phyloP scores from a whole-genome alignment of 202 grass and related monocot genomes.

The Schoenoplectus triqueter region DNA sequence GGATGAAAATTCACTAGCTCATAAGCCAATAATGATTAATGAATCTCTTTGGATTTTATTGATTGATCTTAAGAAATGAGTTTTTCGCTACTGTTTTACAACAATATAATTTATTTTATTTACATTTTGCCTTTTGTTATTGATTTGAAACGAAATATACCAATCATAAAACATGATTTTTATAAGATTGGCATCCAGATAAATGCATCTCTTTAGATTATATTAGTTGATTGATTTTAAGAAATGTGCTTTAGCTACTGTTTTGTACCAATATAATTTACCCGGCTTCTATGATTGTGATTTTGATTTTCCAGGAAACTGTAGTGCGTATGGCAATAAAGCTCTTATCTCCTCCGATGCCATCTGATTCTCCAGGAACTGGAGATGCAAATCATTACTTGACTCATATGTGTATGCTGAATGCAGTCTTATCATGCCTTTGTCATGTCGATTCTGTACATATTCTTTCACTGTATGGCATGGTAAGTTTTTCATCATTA shows the following conservation, averaged over 20 bases:
- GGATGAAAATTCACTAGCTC: not conserved
- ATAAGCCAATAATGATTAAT: conserved; percentile 2
- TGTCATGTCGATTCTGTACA: conserved; percentile 76
- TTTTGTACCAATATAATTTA: conserved; percentile 37
- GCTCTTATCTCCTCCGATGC: conserved; percentile 62
- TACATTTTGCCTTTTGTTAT: conserved; percentile 3
- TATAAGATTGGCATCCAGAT: conserved; percentile 4
- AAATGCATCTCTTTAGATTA: not conserved
- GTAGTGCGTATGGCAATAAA: conserved; percentile 74
- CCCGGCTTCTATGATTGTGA: conserved; percentile 17
- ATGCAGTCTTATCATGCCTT: conserved; percentile 75
- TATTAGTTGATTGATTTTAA: conserved; percentile 34
- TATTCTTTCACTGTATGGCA: conserved; percentile 91
- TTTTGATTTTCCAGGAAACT: conserved; percentile 67
- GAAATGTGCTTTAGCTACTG: conserved; percentile 20
- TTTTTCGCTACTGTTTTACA: conserved; percentile 33
- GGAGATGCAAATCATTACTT: conserved; percentile 67
- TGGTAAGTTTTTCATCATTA: conserved; percentile 55
- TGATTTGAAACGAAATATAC: not conserved
- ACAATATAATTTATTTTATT: conserved; percentile 25
- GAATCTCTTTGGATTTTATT: conserved; percentile 15
- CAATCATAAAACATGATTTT: not conserved
- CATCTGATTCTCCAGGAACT: conserved; percentile 68
- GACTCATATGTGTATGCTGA: conserved; percentile 75
- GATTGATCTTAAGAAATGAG: conserved; percentile 19